Base-by-base conservation (phyloP, 2,329 filamentous ascomycete genomes). In the Blastomyces emzantsi region DNA sequence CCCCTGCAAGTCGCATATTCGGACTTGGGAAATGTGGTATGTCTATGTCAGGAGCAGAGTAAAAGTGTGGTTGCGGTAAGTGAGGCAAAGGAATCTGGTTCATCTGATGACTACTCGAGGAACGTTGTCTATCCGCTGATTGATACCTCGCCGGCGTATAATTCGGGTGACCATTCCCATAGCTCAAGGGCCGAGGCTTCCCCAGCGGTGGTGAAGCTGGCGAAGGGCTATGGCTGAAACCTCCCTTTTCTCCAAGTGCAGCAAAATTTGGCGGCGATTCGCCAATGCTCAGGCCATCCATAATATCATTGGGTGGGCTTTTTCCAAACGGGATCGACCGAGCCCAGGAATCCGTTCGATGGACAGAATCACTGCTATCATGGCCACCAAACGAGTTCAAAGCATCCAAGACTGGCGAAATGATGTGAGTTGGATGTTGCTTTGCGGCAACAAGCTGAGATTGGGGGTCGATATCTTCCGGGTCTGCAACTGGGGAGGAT, bases 11-110 rank as follows among this genome's bases (percentile, higher is more conserved):
- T 58, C 54, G 60, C 9, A 60, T 39, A 25, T 60, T 68, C 47
- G 71, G 71, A 25, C 62, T 69, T 19, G 73, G 67, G n/a, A 71
- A 66, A 19, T 69, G 70, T 6, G 80, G 78, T 51, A 85, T 79
- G 68, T 93, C 88, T 41, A 92, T 80, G 67, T 92, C 88, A 0
- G 89, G 88, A 0, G 86, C 82, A 55, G 87, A 83, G 72, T 91
- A 92, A 74, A 90, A 93, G 76, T 92, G 89, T 22, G 89, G 76
- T 73, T 92, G 90, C 1, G 87, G 83, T 64, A 90, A 84, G 72
- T 92, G 89, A 3, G 90, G 89, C 11, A 88, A 82, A 2, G 88
- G 87, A 33, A 73, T 72, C 25, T 74, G 67, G 30, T 72, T 72
- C 64, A 71, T 70, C 67, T 73, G 72, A 9, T 75, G 73, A 62